phyloP scores from a whole-genome alignment of 345 rosid species.

The Viola odorata region DNA sequence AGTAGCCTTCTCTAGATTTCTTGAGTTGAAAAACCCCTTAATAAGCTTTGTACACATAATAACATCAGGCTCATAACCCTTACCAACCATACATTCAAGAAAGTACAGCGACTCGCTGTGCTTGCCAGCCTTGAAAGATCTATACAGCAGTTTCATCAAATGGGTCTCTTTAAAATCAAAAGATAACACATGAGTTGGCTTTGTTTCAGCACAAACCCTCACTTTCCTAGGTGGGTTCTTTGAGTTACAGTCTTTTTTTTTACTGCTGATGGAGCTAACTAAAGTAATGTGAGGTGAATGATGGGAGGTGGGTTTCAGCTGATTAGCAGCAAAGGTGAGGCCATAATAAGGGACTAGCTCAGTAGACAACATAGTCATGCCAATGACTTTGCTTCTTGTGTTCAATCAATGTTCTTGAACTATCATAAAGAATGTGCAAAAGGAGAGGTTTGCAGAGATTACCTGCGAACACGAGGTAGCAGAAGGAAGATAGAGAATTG shows the following conservation, averaged over 20 bases:
- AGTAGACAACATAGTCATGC: slow-evolving; percentile 31
- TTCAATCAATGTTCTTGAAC: slow-evolving; percentile 12
- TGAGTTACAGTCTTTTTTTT: slow-evolving; percentile 1
- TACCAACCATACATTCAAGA: slow-evolving; percentile 60
- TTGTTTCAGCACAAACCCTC: slow-evolving; percentile 33
- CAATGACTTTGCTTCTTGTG: neutral
- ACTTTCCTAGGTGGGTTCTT: slow-evolving; percentile 15
- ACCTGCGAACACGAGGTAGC: slow-evolving; percentile 3
- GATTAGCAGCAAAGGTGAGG: slow-evolving; percentile 20
- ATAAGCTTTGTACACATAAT: slow-evolving; percentile 74
- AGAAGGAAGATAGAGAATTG: neutral
- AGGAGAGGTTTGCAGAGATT: neutral
- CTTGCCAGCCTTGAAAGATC: slow-evolving; percentile 56
- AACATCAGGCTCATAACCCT: slow-evolving; percentile 62
- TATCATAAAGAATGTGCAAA: neutral
- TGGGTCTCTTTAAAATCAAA: slow-evolving; percentile 53
- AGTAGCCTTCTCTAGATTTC: slow-evolving; percentile 50
- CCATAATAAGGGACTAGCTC: slow-evolving; percentile 23
- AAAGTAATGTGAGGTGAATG: slow-evolving; percentile 14
- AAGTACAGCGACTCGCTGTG: slow-evolving; percentile 58
- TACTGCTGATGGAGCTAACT: slow-evolving; percentile 19
- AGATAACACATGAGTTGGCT: slow-evolving; percentile 41
- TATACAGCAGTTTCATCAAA: slow-evolving; percentile 45
- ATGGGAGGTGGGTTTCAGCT: slow-evolving; percentile 27
- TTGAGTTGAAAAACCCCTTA: slow-evolving; percentile 53